Evolutionary conservation across 148 eudicot species (phyloP).

Genomic region (Spergularia bocconei): DNA sequence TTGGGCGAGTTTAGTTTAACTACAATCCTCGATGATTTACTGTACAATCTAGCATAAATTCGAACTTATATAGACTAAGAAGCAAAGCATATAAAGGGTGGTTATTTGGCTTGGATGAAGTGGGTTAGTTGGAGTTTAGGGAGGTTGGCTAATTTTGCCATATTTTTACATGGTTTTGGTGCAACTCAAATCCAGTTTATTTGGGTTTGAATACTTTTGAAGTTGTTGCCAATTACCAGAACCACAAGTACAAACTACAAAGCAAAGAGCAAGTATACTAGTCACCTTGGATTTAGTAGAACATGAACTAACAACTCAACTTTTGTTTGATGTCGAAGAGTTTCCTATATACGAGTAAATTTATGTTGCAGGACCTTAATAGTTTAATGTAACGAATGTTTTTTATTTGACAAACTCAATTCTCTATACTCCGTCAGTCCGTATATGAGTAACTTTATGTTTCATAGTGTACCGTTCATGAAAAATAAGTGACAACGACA

Average conservation of each 20-base stretch:
- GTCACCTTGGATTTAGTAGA: neutral
- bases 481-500: too few relatives aligned
- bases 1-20: neutral
- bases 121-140: slow-evolving; percentile 1
- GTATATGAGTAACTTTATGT: too few relatives aligned
- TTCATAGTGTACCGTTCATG: too few relatives aligned
- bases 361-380: too few relatives aligned
- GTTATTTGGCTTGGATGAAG: neutral
- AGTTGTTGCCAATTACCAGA: slow-evolving; percentile 13
- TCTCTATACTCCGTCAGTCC: too few relatives aligned
- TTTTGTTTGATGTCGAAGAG: too few relatives aligned
- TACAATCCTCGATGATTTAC: neutral
- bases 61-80: neutral
- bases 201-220: neutral
- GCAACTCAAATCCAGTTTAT: neutral
- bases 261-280: neutral
- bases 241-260: neutral
- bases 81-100: neutral
- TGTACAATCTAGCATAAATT: neutral
- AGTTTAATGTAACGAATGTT: too few relatives aligned
- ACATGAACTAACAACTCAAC: too few relatives aligned
- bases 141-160: neutral
- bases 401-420: too few relatives aligned
- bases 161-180: slow-evolving; percentile 3
- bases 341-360: too few relatives aligned